These are phyloP conservation scores for Paracamarosporium sp. DNA, from an alignment of 2,329 filamentous ascomycete genomes.

Conservation along the genomic window DNA sequence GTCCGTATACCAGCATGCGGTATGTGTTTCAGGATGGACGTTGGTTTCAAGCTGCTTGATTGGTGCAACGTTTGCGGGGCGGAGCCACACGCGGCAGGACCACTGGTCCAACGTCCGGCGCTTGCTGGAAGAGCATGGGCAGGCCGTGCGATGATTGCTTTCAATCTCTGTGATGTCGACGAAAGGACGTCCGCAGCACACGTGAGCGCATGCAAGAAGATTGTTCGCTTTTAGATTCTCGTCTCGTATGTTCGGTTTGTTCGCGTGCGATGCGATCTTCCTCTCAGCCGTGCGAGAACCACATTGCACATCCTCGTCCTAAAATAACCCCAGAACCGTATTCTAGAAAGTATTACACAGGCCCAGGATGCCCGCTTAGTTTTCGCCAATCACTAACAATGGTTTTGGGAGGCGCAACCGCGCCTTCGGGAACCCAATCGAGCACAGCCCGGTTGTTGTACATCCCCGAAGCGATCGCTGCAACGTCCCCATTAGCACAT, in stretches of 20 bases:
- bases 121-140: not conserved
- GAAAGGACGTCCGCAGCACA: not conserved
- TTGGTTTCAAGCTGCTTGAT: not conserved
- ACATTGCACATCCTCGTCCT: not conserved
- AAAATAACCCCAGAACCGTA: not conserved
- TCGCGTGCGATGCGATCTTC: not conserved
- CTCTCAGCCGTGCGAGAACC: not conserved
- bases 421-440: constrained; percentile 2
- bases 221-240: not conserved
- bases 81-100: not conserved
- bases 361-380: not conserved
- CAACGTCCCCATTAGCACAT: not conserved
- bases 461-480: constrained; percentile 4
- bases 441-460: constrained; percentile 5
- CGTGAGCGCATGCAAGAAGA: not conserved
- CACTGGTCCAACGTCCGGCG: constrained; percentile 3
- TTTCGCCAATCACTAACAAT: not conserved
- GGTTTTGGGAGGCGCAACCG: not conserved
- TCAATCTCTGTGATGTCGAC: not conserved
- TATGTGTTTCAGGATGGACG: constrained; percentile 1
- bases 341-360: not conserved
- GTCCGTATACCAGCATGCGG: constrained; percentile 5
- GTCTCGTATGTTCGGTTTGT: not conserved
- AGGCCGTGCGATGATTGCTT: constrained; percentile 2
- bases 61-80: not conserved